Base-by-base conservation (phyloP, 176 grass and related monocot species). In the Stipa capillata region DNA sequence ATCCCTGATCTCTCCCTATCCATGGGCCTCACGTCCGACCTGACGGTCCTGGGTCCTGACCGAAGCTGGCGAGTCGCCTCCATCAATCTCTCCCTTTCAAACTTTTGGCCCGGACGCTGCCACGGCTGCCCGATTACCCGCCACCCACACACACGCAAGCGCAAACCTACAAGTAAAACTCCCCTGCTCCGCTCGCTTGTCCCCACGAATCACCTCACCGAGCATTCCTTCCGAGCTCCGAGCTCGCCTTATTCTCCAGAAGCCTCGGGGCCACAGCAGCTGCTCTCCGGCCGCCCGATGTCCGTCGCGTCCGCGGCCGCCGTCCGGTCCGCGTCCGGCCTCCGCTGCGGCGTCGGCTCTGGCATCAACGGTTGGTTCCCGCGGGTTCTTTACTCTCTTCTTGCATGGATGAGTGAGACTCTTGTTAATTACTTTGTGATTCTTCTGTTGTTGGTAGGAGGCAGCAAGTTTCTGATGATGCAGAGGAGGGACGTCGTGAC, bases 401-500 rank as follows among this genome's bases (percentile, higher is more conserved):
- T 13, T 29, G 1, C 23, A 31, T 20, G 25, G 1, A 31, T 4
- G 31, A 2, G 7, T 18, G 58, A 53, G 7, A 7, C 32, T 33
- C 8, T 3, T 63, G 17, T 17, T 36, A 8, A 36, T 63, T 4
- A 47, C 24, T 3, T 13, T 48, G 29, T n/a, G 40, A 0, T 79
- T 54, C 9, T 0, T 55, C 4, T 5, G 17, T 32, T 80, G 8
- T 35, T 16, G 69, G 35, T 65, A 81, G 82, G 76, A 55, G 86
- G 81, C 54, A 72, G 29, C 18, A 85, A 73, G 87, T 75, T 85
- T 27, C 21, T 72, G 82, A 81, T 85, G 66, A 78, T 94, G 74
- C 74, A 67, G 82, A 89, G 92, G 81, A 93, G 92, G 82, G 87
- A 94, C 59, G 45, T 93, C 1, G 41, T 97, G 59, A 72, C 85